Base-by-base conservation (phyloP, 2,329 filamentous ascomycete genomes). In the Gaeumannomyces tritici region DNA sequence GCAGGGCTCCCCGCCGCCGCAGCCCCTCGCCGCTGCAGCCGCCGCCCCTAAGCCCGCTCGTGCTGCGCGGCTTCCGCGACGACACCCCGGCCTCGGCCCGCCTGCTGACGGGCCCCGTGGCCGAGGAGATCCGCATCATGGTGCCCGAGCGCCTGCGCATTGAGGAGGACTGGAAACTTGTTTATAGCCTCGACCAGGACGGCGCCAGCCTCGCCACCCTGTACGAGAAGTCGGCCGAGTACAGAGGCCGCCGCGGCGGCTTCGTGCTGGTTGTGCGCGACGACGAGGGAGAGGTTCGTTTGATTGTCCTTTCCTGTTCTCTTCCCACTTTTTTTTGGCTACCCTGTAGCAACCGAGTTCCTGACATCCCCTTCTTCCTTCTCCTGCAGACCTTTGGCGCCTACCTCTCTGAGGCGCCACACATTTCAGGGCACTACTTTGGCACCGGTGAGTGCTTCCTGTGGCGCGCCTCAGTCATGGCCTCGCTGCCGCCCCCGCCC, bases 391-490 rank as follows among this genome's bases (percentile, higher is more conserved):
- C 91, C 55, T 99, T 99, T 73, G 95, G 95, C 71, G 93, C 93
- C 61, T 98, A 98, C 74, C 85, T 98, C 62, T 96, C 91, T 61
- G 93, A 99, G 73, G 82, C 89, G 60, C 93, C 93, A 13, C 90
- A 89, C 68, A 90, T 91, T 0, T 80, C 86, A 1, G 77, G 91
- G 2, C 89, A 93, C 66, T 99, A 96, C 79, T 99, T 90, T 74
- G 95, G 95, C 70, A 97, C 91, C 15, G 95, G 95, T 69, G 95
- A 99, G 75, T 98, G 93, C 75, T 99, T 96, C 74, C 84, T 96
- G 66, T 96, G 91, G 91, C 85, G 89, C 59, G 89, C 90, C 0
- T 86, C 86, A 57, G 76, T 89, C 4, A 78, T 93, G 42, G 79
- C 86, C 1, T 75, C 84, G 0, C 79, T 91, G 0, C 89, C 89